Conservation (phyloP, 129 eudicot genomes). For the Flaveria ramosissima region DNA sequence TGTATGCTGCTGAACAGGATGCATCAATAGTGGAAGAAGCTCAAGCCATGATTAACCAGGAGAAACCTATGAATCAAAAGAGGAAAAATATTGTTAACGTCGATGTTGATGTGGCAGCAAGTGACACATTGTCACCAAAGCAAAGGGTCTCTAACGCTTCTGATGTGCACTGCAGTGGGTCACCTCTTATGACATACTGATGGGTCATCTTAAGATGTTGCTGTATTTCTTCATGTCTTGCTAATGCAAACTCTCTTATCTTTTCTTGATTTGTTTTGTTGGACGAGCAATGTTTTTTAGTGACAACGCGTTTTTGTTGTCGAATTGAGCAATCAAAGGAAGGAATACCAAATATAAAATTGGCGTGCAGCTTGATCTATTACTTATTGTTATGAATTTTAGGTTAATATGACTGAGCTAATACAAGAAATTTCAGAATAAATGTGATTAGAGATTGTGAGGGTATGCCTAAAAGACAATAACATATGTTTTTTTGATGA, state of each 20-base stretch:
- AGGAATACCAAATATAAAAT: background rate
- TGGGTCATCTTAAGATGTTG: background rate
- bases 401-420: too few relatives aligned
- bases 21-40: constrained; percentile 82
- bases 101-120: constrained; percentile 81
- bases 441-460: too few relatives aligned
- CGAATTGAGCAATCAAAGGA: background rate
- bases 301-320: constrained; percentile 27
- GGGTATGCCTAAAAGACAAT: too few relatives aligned
- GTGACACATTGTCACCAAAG: constrained; percentile 64
- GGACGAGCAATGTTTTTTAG: background rate
- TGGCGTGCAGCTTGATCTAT: background rate
- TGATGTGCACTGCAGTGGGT: constrained; percentile 88
- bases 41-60: constrained; percentile 60
- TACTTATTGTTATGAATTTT: too few relatives aligned
- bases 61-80: constrained; percentile 56
- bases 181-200: constrained; percentile 77
- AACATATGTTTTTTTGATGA: too few relatives aligned
- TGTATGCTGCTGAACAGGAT: constrained; percentile 84
- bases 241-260: constrained; percentile 11
- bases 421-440: too few relatives aligned
- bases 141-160: constrained; percentile 78
- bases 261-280: background rate
- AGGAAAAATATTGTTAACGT: constrained; percentile 64
- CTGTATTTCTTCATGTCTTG: background rate